Base-by-base conservation (phyloP, 1,284 basidiomycete species). In the Kwoniella shivajii region DNA sequence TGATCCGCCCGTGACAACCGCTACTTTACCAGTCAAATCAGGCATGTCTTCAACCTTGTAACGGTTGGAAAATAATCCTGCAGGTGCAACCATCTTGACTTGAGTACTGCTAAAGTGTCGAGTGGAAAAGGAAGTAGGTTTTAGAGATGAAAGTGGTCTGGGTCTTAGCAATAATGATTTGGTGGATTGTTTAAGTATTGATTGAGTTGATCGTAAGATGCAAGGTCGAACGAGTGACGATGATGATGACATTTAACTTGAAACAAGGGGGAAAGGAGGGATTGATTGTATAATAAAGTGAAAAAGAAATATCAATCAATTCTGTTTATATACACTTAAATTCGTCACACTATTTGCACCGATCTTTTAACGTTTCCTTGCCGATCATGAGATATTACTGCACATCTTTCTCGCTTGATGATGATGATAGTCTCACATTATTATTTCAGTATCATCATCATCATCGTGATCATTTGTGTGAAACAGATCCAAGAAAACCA, bases 21-120 rank as follows among this genome's bases (percentile, higher is more conserved):
- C 74, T 9, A 73, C 67, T 50, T 72, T 72, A 16, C 72, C 73
- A 9, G 51, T 65, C n/a, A 73, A 62, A 50, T 74, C 71, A 24
- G 74, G 74, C 51, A 75, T 75, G 39, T 77, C 73, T 27, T 72
- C 68, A 11, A 69, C 58, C 46, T 64, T 59, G 67, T 75, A 78
- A 42, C 75, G 66, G 52, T 71, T 72, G 20, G 68, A 70, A 20
- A 69, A 54, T 26, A 73, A 51, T 54, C 73, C 73, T 18, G 72
- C 64, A 30, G 67, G 72, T 27, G 51, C 61, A 34, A 63, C 62
- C 61, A 68, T 67, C 27, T 53, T 68, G 57, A 37, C 13, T 18
- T 48, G 22, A 36, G 43, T 43, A 18, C 14, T 47, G 22, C 14
- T 31, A 27, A 39, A 34, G 33, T 26, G 9, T 43, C 41, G 20